phyloP scores from a whole-genome alignment of 1,139 yeast species.

The Sugiyamaella sp. region DNA sequence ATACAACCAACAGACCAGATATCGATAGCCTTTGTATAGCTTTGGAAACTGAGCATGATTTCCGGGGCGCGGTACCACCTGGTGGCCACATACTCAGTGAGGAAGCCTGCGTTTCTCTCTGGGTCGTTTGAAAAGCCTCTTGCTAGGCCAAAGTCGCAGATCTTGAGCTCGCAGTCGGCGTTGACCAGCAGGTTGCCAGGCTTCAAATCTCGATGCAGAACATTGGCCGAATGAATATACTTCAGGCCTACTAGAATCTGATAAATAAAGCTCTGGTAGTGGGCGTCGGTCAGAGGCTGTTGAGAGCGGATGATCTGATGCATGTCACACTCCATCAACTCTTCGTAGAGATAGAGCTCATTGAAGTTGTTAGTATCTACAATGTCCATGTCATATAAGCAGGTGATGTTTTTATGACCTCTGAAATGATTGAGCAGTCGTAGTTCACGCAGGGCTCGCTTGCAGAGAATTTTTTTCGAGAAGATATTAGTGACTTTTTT shows the following conservation, averaged over 20 bases:
- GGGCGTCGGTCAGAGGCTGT: conserved; percentile 93
- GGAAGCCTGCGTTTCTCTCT: conserved; percentile 83
- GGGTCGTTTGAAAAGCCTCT: conserved; percentile 89
- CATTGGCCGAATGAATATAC: conserved; percentile 95
- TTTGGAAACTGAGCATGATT: conserved; percentile 89
- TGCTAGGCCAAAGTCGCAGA: conserved; percentile 96
- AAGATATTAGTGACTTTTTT: conserved; percentile 90
- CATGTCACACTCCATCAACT: conserved; percentile 97
- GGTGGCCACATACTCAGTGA: conserved; percentile 97
- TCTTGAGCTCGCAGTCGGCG: conserved; percentile 94
- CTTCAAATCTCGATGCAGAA: conserved; percentile 88
- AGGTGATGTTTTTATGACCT: conserved; percentile 82
- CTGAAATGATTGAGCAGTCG: conserved; percentile 87
- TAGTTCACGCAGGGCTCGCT: conserved; percentile 86
- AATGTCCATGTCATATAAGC: conserved; percentile 90
- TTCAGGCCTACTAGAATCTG: conserved; percentile 93
- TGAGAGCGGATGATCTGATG: conserved; percentile 94
- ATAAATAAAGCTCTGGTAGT: conserved; percentile 88
- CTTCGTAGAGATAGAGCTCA: conserved; percentile 91
- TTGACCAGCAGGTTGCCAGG: conserved; percentile 93
- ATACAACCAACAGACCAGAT: conserved; percentile 98
- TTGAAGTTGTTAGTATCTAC: conserved; percentile 83
- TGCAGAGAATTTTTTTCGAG: conserved; percentile 83
- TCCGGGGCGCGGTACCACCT: conserved; percentile 99
- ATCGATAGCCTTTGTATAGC: conserved; percentile 94